Conservation (phyloP, 2,329 filamentous ascomycete species). For the Cladosporium phlei region DNA sequence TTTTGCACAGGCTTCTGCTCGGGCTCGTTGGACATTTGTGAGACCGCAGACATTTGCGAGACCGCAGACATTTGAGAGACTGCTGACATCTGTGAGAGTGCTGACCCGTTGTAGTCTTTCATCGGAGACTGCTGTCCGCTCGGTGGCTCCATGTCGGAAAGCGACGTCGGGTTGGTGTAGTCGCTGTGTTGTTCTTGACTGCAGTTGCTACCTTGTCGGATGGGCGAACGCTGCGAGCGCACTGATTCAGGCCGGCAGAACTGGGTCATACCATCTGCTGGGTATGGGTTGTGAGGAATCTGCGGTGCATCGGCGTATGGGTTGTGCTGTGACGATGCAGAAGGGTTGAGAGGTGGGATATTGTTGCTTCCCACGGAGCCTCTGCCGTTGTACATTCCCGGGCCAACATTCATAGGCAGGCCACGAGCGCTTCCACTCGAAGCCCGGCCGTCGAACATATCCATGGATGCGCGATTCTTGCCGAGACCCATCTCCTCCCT, state of each 20-base stretch:
- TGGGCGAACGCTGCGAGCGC: constrained; percentile 61
- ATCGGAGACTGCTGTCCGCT: constrained; percentile 69
- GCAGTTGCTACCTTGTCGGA: constrained; percentile 76
- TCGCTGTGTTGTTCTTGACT: constrained; percentile 67
- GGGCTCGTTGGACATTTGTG: constrained; percentile 26
- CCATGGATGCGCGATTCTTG: constrained; percentile 35
- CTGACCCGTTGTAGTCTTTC: constrained; percentile 50
- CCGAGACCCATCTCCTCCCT: constrained; percentile 61
- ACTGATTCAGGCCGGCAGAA: constrained; percentile 75
- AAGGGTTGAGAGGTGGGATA: constrained; percentile 16
- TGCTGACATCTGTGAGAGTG: constrained; percentile 22
- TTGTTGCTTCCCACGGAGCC: constrained; percentile 12
- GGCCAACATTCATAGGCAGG: neutral
- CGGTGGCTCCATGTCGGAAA: constrained; percentile 76
- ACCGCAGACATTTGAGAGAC: constrained; percentile 22
- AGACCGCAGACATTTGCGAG: constrained; percentile 22
- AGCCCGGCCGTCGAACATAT: constrained; percentile 25
- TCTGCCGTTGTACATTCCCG: constrained; percentile 1
- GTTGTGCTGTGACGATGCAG: constrained; percentile 25
- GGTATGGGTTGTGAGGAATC: constrained; percentile 89
- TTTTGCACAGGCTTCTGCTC: constrained; percentile 65
- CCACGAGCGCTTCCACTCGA: constrained; percentile 11
- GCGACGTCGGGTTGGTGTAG: constrained; percentile 80
- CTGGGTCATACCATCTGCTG: constrained; percentile 95
- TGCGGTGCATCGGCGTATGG: constrained; percentile 62